Evolutionary conservation across 768 basidiomycete species (phyloP), one percentile per base, ranked within the genome.

Genomic region (Favolaschia claudopus): DNA sequence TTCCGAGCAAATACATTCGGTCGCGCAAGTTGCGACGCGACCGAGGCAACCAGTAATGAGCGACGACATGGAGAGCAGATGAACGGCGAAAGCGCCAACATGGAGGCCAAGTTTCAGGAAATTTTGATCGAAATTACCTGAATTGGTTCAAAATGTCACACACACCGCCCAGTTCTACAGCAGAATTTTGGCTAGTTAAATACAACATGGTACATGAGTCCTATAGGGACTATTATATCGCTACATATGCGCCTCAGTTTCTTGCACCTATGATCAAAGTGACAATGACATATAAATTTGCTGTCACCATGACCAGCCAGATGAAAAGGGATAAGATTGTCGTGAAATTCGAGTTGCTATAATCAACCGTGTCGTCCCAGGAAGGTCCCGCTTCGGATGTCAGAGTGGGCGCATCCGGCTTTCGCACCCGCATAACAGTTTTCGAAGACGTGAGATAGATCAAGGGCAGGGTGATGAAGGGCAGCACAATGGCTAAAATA

Each of bases 401-500:
- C 24, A 40, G 55, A n/a, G 27, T 63, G 1, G 56, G 45, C 22
- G 48, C 55, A 27, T 62, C 76, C 73, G 51, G 76, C 78, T 63
- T 88, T 77, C 74, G 81, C 52, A 89, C 86, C 10, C 78, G 79
- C 94, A 95, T 95, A 67, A 94, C 79, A 9, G 78, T 71, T 58
- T 85, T 85, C 7, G 83, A 87, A 1, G 89, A 85, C 15, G 92
- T 93, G 67, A 93, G 82, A 67, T 79, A 93, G 47, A 95, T 76
- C 52, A 94, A 81, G 0, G 93, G 94, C 62, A 92, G 80, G n/a
- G 87, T 83, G 75, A 95, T 82, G 76, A 95, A 95, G 0, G 94
- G 94, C 5, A 96, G 83, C 9, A 92, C 85, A 70, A 96, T 82
- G 25, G 89, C 89, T 27, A 98, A 82, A 32, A 89, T 80, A 50